phyloP scores from a whole-genome alignment of 1,284 basidiomycete species.

The Ustilago cynodontis region DNA sequence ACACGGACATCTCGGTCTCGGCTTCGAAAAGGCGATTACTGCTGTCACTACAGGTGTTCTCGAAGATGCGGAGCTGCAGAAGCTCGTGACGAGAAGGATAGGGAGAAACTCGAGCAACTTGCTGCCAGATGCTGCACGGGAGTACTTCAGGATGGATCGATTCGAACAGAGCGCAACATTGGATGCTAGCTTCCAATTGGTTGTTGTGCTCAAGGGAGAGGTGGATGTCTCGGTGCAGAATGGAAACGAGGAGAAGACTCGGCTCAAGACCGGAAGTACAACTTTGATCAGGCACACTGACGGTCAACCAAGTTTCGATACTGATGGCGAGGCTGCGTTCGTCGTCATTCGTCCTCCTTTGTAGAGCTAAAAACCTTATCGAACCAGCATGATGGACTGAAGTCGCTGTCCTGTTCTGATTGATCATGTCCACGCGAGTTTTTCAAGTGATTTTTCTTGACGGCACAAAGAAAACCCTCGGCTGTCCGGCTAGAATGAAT shows the following conservation, averaged over 20 bases:
- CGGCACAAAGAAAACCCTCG: not conserved
- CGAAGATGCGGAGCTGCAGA: constrained; percentile 3
- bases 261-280: constrained; percentile 25
- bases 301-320: constrained; percentile 22
- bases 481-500: not conserved
- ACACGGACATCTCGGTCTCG: constrained; percentile 35
- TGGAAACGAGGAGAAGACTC: not conserved
- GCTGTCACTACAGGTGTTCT: constrained; percentile 19
- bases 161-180: constrained; percentile 13
- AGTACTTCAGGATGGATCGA: constrained; percentile 40
- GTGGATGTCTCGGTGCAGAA: constrained; percentile 9
- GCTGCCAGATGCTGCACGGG: constrained; percentile 16
- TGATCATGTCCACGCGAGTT: not conserved
- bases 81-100: constrained; percentile 16
- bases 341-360: constrained; percentile 38
- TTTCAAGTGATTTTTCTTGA: not conserved
- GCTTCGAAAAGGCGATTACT: constrained; percentile 39
- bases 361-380: constrained; percentile 3
- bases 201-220: constrained; percentile 35
- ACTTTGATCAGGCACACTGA: constrained; percentile 24
- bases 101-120: constrained; percentile 14
- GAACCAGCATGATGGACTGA: not conserved
- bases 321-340: constrained; percentile 5
- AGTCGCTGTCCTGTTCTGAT: not conserved
- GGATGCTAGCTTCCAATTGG: constrained; percentile 28